Evolutionary conservation across 148 eudicot species (phyloP).

Genomic region (Oxyria digyna): DNA sequence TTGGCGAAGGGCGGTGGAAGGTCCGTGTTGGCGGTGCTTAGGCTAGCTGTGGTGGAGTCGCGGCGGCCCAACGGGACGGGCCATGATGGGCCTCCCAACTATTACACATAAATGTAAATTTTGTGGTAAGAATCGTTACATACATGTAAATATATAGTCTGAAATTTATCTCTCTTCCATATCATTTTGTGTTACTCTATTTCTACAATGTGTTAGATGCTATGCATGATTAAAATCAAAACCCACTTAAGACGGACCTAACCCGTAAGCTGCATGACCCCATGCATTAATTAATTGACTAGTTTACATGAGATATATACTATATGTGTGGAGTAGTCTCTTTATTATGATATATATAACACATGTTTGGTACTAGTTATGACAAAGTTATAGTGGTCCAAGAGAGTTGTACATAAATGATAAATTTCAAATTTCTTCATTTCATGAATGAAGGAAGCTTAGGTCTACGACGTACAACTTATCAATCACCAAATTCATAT

Average conservation of each 20-base stretch:
- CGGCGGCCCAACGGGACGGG: constrained; percentile 38
- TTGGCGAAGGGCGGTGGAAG: constrained; percentile 34
- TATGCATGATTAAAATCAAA: neutral
- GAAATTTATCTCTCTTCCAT: no score
- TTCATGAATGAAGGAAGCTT: no score
- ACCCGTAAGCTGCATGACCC: neutral
- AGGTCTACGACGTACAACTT: no score
- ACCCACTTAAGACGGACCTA: neutral
- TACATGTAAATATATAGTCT: no score
- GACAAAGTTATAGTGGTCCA: neutral
- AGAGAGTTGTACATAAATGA: neutral
- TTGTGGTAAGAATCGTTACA: no score
- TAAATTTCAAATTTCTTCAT: neutral
- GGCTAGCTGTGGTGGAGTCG: constrained; percentile 46
- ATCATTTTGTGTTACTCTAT: no score
- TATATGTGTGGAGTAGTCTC: neutral
- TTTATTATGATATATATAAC: neutral
- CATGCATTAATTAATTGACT: neutral
- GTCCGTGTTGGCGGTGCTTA: constrained; percentile 29
- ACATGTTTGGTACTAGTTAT: neutral
- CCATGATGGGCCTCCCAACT: constrained; percentile 65
- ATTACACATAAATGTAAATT: constrained; percentile 9
- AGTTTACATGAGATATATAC: neutral
- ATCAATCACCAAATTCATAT: no score
- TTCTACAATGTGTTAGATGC: no score